These are phyloP conservation scores for Ricinus communis DNA, from an alignment of 345 rosid genomes.

Conservation along the genomic window DNA sequence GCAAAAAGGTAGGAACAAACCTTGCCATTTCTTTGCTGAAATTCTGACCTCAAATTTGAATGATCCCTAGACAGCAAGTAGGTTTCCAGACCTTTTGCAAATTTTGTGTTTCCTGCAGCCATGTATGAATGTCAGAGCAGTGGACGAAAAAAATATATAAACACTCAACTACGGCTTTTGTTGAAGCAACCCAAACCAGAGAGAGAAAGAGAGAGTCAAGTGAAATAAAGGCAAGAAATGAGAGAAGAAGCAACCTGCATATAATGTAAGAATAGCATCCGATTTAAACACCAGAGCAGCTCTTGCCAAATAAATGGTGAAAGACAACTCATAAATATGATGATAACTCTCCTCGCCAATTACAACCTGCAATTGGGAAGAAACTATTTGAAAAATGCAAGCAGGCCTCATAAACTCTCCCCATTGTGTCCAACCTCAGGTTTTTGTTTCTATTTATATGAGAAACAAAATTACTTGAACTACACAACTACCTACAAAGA, in stretches of 20 bases:
- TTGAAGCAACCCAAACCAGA: not conserved
- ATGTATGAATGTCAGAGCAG: not conserved
- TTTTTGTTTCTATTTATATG: not conserved
- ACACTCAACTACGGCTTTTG: not conserved
- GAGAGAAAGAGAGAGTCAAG: not conserved
- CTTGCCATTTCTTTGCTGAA: conserved; percentile 74
- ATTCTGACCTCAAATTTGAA: conserved; percentile 63
- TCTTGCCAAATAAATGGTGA: conserved; percentile 62
- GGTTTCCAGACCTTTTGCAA: conserved; percentile 48
- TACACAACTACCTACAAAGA: not conserved
- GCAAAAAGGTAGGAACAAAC: conserved; percentile 31
- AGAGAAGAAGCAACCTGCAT: conserved; percentile 47
- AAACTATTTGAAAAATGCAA: not conserved
- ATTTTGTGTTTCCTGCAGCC: conserved; percentile 62
- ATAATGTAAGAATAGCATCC: conserved; percentile 55
- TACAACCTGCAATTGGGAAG: conserved; percentile 48
- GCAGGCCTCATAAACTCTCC: not conserved
- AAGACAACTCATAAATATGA: conserved; percentile 50
- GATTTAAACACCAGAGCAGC: conserved; percentile 56
- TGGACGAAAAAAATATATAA: no score
- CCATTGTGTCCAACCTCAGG: not conserved
- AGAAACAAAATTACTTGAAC: not conserved
- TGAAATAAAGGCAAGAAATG: not conserved
- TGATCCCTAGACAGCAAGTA: conserved; percentile 78
- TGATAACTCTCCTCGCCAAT: conserved; percentile 66